Percentiles rank a stretch among this genome's conserved stretches.
Evolutionary conservation across 2,329 filamentous ascomycete species (phyloP).

Genomic region (Tolypocladium ovalisporum): DNA sequence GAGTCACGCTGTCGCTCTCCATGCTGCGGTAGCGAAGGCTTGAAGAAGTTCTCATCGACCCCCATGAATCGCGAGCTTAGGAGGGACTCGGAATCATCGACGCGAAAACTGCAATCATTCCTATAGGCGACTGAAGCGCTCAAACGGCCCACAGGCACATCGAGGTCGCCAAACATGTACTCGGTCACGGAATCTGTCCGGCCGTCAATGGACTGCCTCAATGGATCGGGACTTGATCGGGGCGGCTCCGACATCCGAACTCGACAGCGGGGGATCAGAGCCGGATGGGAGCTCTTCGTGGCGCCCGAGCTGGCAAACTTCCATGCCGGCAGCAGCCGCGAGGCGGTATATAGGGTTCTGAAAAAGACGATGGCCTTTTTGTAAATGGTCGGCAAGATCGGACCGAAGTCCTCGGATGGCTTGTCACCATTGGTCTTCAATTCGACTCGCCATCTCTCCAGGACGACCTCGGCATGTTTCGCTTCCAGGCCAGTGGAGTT

Average conservation of each 20-base stretch:
- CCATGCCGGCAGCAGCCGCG: conserved; percentile 76
- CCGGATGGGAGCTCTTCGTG: conserved; percentile 56
- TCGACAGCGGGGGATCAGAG: conserved; percentile 69
- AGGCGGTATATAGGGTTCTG: conserved; percentile 72
- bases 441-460: conserved; percentile 87
- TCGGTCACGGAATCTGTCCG: conserved; percentile 45
- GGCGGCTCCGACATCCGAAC: conserved; percentile 53
- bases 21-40: conserved; percentile 59
- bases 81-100: conserved; percentile 84
- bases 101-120: conserved; percentile 78
- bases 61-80: conserved; percentile 91
- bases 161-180: conserved; percentile 72
- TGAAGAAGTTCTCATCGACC: conserved; percentile 77
- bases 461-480: conserved; percentile 60
- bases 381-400: conserved; percentile 74
- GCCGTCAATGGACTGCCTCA: conserved; percentile 34
- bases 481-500: conserved; percentile 27
- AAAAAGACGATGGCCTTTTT: conserved; percentile 96
- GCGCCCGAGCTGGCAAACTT: conserved; percentile 67
- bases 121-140: conserved; percentile 75
- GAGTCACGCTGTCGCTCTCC: conserved; percentile 23
- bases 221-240: conserved; percentile 50
- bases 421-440: conserved; percentile 46
- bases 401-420: conserved; percentile 47
- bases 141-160: conserved; percentile 78